phyloP scores from a whole-genome alignment of 2,329 filamentous ascomycete genomes.

The Macroventuria anomochaeta region DNA sequence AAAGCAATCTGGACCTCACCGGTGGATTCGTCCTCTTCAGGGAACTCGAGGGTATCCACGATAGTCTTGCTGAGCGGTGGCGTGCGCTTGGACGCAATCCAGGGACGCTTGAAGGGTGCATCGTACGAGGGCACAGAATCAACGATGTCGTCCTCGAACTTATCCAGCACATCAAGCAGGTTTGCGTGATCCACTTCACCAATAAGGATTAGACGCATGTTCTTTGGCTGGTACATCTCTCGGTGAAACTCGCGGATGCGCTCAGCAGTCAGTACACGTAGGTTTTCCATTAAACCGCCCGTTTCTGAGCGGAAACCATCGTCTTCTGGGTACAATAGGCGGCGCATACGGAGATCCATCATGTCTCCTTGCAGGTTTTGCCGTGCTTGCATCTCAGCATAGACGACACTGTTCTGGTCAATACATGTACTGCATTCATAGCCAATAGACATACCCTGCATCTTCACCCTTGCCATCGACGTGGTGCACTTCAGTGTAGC shows the following conservation, averaged over 20 bases:
- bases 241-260: constrained; percentile 93
- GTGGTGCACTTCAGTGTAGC: constrained; percentile 95
- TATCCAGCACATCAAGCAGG: constrained; percentile 79
- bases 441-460: constrained; percentile 61
- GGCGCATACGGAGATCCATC: constrained; percentile 82
- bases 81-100: constrained; percentile 85
- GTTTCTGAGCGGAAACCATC: constrained; percentile 97
- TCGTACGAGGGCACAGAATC: constrained; percentile 78
- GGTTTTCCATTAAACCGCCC: constrained; percentile 93
- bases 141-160: constrained; percentile 86
- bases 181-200: constrained; percentile 86
- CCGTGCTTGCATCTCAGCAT: constrained; percentile 97
- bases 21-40: constrained; percentile 92
- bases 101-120: constrained; percentile 82
- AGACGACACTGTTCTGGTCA: constrained; percentile 71
- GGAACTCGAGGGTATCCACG: constrained; percentile 84
- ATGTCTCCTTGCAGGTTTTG: constrained; percentile 85
- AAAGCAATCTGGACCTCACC: constrained; percentile 88
- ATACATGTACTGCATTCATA: background rate
- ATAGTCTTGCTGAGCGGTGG: constrained; percentile 74
- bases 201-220: constrained; percentile 88
- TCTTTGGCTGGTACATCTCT: constrained; percentile 98
- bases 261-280: constrained; percentile 84
- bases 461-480: constrained; percentile 92
- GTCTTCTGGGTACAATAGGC: constrained; percentile 83